Conservation (phyloP, 2,329 filamentous ascomycete genomes). For the Geoglossum cookeanum region DNA sequence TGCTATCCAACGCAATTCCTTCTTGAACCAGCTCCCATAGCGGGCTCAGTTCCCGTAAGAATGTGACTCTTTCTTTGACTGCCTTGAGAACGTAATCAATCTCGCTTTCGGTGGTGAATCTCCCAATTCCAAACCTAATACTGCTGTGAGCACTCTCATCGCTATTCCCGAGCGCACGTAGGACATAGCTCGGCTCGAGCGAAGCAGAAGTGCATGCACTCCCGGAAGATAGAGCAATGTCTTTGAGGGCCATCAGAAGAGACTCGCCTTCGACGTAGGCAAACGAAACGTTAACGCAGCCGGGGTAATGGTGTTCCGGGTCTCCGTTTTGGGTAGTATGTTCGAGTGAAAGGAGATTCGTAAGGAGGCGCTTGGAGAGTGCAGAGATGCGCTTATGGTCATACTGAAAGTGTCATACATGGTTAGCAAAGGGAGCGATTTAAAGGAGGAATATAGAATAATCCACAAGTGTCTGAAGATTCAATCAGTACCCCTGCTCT, state of each 20-base stretch:
- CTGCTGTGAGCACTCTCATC: slow-evolving; percentile 96
- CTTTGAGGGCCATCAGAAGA: slow-evolving; percentile 92
- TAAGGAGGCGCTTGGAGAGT: slow-evolving; percentile 66
- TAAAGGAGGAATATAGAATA: slow-evolving; percentile 12
- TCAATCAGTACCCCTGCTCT: slow-evolving; percentile 48
- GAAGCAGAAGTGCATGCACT: slow-evolving; percentile 96
- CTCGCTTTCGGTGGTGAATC: slow-evolving; percentile 87
- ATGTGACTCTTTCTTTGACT: slow-evolving; percentile 74
- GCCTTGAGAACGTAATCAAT: slow-evolving; percentile 97
- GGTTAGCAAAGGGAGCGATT: slow-evolving; percentile 8
- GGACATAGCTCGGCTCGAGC: slow-evolving; percentile 86
- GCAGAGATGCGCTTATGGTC: slow-evolving; percentile 67
- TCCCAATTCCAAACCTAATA: slow-evolving; percentile 91
- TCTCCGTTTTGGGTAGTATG: slow-evolving; percentile 88
- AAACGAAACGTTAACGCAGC: slow-evolving; percentile 96
- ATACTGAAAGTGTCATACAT: slow-evolving; percentile 40
- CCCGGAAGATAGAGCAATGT: slow-evolving; percentile 90
- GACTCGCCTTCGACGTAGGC: slow-evolving; percentile 97
- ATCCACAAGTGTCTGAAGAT: not conserved
- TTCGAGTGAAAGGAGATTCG: slow-evolving; percentile 71
- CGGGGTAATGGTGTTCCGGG: slow-evolving; percentile 67
- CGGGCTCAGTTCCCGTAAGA: slow-evolving; percentile 84
- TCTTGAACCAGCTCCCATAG: slow-evolving; percentile 97
- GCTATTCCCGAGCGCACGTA: slow-evolving; percentile 83
- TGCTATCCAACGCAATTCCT: slow-evolving; percentile 84